Conservation (phyloP, 805 yeast species). For the Komagataella ulmi region DNA sequence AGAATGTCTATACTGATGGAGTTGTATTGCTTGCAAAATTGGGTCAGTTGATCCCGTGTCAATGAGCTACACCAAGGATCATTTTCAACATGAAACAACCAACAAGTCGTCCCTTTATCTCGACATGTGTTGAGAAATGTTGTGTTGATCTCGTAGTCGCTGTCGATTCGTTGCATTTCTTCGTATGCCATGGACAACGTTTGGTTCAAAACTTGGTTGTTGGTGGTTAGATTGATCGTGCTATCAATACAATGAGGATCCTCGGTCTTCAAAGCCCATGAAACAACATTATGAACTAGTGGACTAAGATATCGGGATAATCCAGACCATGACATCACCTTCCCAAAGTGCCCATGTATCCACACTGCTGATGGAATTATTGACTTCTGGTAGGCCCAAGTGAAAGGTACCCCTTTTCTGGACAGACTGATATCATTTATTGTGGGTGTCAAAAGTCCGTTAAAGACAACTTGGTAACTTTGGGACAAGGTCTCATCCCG, state of each 20-base stretch:
- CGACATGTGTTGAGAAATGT: background rate
- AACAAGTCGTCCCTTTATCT: background rate
- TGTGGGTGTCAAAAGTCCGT: slow-evolving; percentile 63
- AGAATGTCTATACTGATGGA: no score
- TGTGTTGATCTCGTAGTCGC: background rate
- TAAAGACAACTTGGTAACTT: slow-evolving; percentile 22
- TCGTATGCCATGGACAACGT: background rate
- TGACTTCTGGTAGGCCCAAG: background rate
- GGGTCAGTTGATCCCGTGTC: background rate
- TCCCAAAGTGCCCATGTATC: background rate
- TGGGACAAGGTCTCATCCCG: slow-evolving; percentile 13
- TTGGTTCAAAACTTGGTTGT: background rate
- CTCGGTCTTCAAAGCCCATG: background rate
- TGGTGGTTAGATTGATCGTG: background rate
- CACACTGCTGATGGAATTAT: background rate
- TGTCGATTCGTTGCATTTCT: background rate
- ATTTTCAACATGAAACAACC: background rate
- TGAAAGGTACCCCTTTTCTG: background rate
- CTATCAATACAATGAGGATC: background rate
- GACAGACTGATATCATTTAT: slow-evolving; percentile 34
- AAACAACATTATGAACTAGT: background rate
- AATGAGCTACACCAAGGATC: background rate
- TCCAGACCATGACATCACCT: background rate
- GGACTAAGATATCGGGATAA: background rate
- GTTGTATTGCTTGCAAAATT: background rate